These are phyloP conservation scores for Filobasidium wieringae DNA, from an alignment of 768 basidiomycete genomes.

Conservation along the genomic window DNA sequence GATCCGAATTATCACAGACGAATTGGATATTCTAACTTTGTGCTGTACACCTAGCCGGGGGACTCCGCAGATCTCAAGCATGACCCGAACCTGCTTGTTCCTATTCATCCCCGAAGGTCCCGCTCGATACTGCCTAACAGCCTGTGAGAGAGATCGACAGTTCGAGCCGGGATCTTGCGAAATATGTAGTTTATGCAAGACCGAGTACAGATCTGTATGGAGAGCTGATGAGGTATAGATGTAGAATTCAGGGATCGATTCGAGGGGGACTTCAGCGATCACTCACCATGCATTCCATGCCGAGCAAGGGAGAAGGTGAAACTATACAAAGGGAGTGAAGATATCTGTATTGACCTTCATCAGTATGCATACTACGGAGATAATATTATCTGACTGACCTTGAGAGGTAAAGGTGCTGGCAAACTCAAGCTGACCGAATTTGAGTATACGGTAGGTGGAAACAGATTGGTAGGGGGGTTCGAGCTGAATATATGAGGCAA, in stretches of 20 bases:
- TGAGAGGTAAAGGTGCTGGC: constrained; percentile 33
- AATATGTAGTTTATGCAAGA: constrained; percentile 30
- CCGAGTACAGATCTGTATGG: constrained; percentile 27
- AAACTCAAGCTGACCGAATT: constrained; percentile 28
- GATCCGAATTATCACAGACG: neutral
- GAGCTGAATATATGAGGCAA: constrained; percentile 27
- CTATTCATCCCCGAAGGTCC: constrained; percentile 1
- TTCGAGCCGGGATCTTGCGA: constrained; percentile 15
- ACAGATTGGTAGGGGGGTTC: constrained; percentile 24
- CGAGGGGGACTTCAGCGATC: neutral
- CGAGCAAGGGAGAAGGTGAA: constrained; percentile 32
- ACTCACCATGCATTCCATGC: constrained; percentile 35
- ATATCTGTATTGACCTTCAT: constrained; percentile 17
- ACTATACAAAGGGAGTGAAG: constrained; percentile 27
- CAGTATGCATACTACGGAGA: neutral
- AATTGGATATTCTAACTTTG: neutral
- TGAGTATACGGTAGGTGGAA: constrained; percentile 33
- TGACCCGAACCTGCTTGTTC: constrained; percentile 25
- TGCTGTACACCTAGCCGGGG: constrained; percentile 19
- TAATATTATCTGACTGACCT: constrained; percentile 18
- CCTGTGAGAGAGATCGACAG: constrained; percentile 8
- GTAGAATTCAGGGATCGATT: neutral
- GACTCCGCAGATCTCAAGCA: constrained; percentile 22
- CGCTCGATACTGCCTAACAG: too few relatives aligned
- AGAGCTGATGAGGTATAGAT: constrained; percentile 18